phyloP scores from a whole-genome alignment of 1,284 basidiomycete species.

The Marasmius tenuissimus region DNA sequence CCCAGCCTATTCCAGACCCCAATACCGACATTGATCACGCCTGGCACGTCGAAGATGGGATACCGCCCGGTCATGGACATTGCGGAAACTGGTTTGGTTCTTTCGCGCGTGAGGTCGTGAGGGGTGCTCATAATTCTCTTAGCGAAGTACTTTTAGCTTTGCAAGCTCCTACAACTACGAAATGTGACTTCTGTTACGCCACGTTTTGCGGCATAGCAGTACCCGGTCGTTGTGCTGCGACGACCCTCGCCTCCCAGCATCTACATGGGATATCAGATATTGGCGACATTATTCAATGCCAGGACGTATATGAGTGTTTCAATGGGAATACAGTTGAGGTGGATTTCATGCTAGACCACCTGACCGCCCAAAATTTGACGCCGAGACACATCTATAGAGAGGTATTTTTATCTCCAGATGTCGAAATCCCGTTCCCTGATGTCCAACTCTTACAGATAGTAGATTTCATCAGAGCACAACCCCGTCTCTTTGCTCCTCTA shows the following conservation, averaged over 20 bases:
- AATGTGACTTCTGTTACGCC: constrained; percentile 76
- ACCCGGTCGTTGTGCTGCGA: constrained; percentile 64
- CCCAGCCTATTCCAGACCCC: constrained; percentile 71
- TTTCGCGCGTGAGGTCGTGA: constrained; percentile 5
- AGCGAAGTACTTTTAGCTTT: constrained; percentile 73
- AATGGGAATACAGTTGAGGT: constrained; percentile 74
- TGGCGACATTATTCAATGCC: constrained; percentile 68
- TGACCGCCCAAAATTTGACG: constrained; percentile 55
- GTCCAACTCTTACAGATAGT: constrained; percentile 48
- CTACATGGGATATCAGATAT: constrained; percentile 66
- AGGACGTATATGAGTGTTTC: constrained; percentile 76
- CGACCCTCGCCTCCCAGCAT: constrained; percentile 58
- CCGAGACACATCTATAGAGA: constrained; percentile 75
- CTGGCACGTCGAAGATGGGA: constrained; percentile 71
- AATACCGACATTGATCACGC: constrained; percentile 60
- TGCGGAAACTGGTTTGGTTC: constrained; percentile 71
- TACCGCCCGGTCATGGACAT: constrained; percentile 70
- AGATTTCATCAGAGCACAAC: constrained; percentile 54
- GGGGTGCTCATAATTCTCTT: constrained; percentile 4
- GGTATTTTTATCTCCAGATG: constrained; percentile 26
- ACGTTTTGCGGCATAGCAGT: constrained; percentile 77
- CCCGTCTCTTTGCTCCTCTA: constrained; percentile 60
- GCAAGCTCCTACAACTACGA: constrained; percentile 68
- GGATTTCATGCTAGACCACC: constrained; percentile 76
- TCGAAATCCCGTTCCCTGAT: not conserved